These are phyloP conservation scores for Mycosarcoma mackinlayi DNA, from an alignment of 1,284 basidiomycete genomes.

Conservation along the genomic window DNA sequence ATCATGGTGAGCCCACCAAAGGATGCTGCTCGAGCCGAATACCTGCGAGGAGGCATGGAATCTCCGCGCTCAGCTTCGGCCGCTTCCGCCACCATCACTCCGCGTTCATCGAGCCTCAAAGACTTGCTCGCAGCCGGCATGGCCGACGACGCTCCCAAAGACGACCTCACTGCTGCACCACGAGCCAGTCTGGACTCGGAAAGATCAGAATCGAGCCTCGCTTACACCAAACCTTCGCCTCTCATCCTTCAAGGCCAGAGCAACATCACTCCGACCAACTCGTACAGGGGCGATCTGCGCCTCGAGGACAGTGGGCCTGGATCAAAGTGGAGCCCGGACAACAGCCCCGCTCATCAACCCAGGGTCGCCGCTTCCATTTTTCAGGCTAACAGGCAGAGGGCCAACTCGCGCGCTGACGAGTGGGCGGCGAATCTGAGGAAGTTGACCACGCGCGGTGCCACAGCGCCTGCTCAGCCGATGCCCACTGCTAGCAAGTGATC, in stretches of 20 bases:
- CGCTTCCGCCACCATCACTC: slow-evolving; percentile 23
- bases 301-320: background rate
- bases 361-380: background rate
- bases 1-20: slow-evolving; percentile 25
- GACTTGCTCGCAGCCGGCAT: slow-evolving; percentile 21
- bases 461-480: background rate
- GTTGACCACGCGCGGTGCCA: slow-evolving; percentile 10
- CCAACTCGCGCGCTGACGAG: slow-evolving; percentile 41
- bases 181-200: slow-evolving; percentile 25
- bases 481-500: background rate
- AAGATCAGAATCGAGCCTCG: slow-evolving; percentile 29
- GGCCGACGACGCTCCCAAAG: background rate
- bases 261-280: slow-evolving; percentile 47
- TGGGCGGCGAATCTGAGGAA: slow-evolving; percentile 37
- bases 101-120: slow-evolving; percentile 35
- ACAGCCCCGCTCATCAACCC: slow-evolving; percentile 11
- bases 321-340: slow-evolving; percentile 33
- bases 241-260: background rate
- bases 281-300: slow-evolving; percentile 28
- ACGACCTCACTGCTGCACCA: background rate
- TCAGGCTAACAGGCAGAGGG: slow-evolving; percentile 20
- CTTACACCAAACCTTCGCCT: slow-evolving; percentile 45
- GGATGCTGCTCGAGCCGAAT: background rate
- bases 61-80: slow-evolving; percentile 2
- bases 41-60: background rate